phyloP scores from a whole-genome alignment of 805 yeast genomes.

The Metschnikowia orientalis region DNA sequence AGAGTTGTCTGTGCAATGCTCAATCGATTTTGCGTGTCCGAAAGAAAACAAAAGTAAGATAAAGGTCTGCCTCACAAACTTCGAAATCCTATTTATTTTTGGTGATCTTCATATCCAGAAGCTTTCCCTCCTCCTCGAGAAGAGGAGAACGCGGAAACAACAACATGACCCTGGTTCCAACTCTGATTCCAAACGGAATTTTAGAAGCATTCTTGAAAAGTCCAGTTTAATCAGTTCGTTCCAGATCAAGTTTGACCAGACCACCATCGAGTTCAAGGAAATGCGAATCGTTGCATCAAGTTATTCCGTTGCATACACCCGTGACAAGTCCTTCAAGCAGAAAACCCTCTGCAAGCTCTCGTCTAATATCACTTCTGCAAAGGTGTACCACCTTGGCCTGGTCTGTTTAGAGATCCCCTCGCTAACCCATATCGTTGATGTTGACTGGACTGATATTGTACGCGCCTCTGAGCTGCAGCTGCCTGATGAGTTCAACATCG shows the following conservation, averaged over 20 bases:
- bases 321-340: constrained; percentile 14
- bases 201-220: constrained; percentile 6
- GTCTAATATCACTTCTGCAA: constrained; percentile 27
- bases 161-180: no score
- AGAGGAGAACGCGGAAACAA: neutral
- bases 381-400: constrained; percentile 26
- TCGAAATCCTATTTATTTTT: constrained; percentile 8
- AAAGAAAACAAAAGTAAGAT: neutral
- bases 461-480: constrained; percentile 14
- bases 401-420: constrained; percentile 36
- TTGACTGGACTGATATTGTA: constrained; percentile 22
- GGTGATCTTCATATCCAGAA: constrained; percentile 10
- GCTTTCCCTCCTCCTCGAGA: constrained; percentile 8
- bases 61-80: constrained; percentile 6
- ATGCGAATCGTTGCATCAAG: constrained; percentile 13
- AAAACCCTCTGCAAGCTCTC: constrained; percentile 13
- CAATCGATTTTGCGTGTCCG: constrained; percentile 7
- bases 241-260: constrained; percentile 17
- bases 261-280: constrained; percentile 11
- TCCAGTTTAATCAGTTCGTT: constrained; percentile 11
- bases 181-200: neutral
- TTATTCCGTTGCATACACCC: constrained; percentile 10
- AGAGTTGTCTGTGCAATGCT: constrained; percentile 11
- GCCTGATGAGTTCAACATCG: constrained; percentile 12
- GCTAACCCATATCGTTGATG: constrained; percentile 22